Evolutionary conservation across 106 monocot genomes (phyloP).

Genomic region (Iris macrosiphon): DNA sequence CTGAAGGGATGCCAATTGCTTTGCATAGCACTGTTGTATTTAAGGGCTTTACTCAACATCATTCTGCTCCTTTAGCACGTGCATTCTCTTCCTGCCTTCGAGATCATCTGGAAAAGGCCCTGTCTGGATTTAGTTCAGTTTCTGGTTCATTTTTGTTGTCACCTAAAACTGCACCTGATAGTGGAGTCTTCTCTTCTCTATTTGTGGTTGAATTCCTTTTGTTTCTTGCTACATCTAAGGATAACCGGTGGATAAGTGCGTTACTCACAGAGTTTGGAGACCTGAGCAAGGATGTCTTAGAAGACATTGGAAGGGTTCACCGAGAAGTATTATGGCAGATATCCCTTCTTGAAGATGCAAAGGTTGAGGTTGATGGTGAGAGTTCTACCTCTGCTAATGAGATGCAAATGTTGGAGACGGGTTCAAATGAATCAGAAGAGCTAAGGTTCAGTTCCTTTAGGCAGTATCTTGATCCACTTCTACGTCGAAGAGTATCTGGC

Average conservation of each 20-base stretch:
- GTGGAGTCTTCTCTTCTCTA: slow-evolving; percentile 61
- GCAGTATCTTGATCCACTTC: slow-evolving; percentile 86
- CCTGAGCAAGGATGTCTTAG: slow-evolving; percentile 72
- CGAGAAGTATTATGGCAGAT: slow-evolving; percentile 89
- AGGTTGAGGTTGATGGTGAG: slow-evolving; percentile 38
- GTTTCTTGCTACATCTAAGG: slow-evolving; percentile 92
- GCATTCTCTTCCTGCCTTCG: slow-evolving; percentile 76
- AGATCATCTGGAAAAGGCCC: slow-evolving; percentile 69
- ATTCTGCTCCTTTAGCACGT: slow-evolving; percentile 72
- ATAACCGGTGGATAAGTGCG: slow-evolving; percentile 90
- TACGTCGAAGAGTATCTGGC: slow-evolving; percentile 69
- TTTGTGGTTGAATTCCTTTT: slow-evolving; percentile 97
- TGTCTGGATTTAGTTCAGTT: slow-evolving; percentile 44
- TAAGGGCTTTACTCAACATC: slow-evolving; percentile 97
- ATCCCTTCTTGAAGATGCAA: slow-evolving; percentile 84
- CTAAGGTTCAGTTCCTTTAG: slow-evolving; percentile 67
- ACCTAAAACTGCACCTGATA: slow-evolving; percentile 27
- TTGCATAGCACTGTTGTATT: slow-evolving; percentile 98
- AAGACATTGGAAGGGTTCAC: slow-evolving; percentile 86
- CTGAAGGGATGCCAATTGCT: slow-evolving; percentile 98
- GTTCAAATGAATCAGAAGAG: slow-evolving; percentile 45
- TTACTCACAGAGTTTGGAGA: slow-evolving; percentile 91
- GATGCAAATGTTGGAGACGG: slow-evolving; percentile 27
- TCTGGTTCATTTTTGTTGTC: slow-evolving; percentile 38
- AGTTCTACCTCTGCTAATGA: slow-evolving; percentile 34